Evolutionary conservation across 2,329 filamentous ascomycete genomes (phyloP).

Genomic region (Emmonsiellopsis sp.): DNA sequence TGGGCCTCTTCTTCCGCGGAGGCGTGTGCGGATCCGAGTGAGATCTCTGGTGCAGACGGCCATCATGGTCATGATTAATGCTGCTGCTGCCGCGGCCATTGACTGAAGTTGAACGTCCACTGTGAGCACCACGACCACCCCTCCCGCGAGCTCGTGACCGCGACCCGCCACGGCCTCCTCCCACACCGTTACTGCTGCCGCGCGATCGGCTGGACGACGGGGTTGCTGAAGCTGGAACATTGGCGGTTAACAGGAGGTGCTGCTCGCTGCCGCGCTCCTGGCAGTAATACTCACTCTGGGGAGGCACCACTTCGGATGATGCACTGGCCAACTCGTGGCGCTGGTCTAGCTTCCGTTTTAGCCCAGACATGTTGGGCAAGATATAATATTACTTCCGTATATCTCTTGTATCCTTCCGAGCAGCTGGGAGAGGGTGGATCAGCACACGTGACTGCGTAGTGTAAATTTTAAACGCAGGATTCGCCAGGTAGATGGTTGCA

Average conservation of each 20-base stretch:
- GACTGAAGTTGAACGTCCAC: not conserved
- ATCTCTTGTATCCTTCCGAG: not conserved
- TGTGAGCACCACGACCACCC: not conserved
- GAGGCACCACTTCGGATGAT: not conserved
- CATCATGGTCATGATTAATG: not conserved
- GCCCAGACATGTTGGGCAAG: not conserved
- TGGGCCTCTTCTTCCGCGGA: not conserved
- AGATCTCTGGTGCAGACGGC: not conserved
- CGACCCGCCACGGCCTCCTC: not conserved
- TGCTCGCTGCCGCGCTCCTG: not conserved
- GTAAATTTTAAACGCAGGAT: not conserved
- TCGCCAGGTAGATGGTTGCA: not conserved
- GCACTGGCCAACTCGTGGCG: not conserved
- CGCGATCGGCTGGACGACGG: not conserved
- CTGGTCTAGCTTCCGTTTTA: constrained; percentile 3
- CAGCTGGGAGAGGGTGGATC: not conserved
- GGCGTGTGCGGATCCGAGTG: not conserved
- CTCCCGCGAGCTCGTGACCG: not conserved
- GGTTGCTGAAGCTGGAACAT: not conserved
- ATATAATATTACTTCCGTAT: not conserved
- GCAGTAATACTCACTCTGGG: constrained; percentile 1
- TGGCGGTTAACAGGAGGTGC: not conserved
- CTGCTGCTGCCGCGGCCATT: not conserved
- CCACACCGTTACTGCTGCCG: not conserved
- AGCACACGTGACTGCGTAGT: not conserved